A percentile compares a stretch with the other conserved stretches of the same genome.
These are phyloP conservation scores for Nakazawaea sp. DNA, from an alignment of 805 yeast genomes.

Conservation along the genomic window DNA sequence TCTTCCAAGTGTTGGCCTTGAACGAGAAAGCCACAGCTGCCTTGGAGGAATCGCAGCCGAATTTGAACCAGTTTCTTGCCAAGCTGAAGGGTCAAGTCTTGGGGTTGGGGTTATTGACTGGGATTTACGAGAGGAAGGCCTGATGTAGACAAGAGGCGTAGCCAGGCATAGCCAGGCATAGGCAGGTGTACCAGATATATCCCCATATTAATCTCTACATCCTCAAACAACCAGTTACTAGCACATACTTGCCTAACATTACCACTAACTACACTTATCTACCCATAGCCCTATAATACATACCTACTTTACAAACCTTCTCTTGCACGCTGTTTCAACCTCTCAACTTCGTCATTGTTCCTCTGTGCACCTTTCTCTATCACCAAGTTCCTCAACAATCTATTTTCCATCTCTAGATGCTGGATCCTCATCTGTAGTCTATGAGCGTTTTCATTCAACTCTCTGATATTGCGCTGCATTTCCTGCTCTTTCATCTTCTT, in stretches of 20 bases:
- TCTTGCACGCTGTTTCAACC: conserved; percentile 39
- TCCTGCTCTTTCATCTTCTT: conserved; percentile 90
- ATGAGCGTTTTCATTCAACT: conserved; percentile 60
- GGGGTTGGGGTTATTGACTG: conserved; percentile 6
- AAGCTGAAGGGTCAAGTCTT: conserved; percentile 6
- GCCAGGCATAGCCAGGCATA: too few species aligned
- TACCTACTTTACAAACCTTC: conserved; percentile 2
- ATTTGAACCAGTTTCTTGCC: not conserved
- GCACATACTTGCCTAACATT: too few species aligned
- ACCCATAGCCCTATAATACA: too few species aligned
- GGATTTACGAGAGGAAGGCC: conserved; percentile 6
- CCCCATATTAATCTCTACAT: too few species aligned
- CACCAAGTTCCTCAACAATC: conserved; percentile 73
- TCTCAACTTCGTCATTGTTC: conserved; percentile 46
- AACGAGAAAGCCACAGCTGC: conserved; percentile 5
- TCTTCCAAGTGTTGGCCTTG: conserved; percentile 9
- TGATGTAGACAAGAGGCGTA: not conserved
- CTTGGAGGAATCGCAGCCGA: not conserved
- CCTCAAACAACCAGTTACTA: too few species aligned
- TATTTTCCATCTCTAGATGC: conserved; percentile 90
- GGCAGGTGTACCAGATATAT: too few species aligned
- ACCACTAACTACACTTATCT: too few species aligned
- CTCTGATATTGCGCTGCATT: conserved; percentile 71
- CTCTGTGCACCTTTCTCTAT: conserved; percentile 67
- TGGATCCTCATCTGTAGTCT: conserved; percentile 67